A percentile compares a stretch with the other conserved stretches of the same genome.
Conservation (phyloP, 2,329 filamentous ascomycete genomes). For the Beauveria varroae region DNA sequence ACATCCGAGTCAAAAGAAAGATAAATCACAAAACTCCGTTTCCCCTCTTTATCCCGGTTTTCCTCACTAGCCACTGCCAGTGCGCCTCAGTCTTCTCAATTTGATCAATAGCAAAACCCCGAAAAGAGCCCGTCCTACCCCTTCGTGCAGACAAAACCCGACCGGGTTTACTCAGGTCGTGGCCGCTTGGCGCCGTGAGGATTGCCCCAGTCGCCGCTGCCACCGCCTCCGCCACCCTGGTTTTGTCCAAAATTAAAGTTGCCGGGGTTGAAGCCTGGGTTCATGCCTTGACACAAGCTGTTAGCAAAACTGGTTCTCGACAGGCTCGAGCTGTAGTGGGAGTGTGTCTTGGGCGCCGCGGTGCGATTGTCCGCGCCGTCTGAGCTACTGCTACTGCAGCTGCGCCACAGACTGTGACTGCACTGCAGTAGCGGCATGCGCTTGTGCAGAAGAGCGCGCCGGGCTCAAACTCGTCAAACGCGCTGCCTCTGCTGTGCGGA, state of each 20-base stretch:
- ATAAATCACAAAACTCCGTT: not conserved
- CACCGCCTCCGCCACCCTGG: constrained; percentile 35
- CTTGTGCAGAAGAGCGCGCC: not conserved
- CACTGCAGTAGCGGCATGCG: not conserved
- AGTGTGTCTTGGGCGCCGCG: not conserved
- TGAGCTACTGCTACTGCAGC: not conserved
- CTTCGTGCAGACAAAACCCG: not conserved
- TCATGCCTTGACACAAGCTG: constrained; percentile 44
- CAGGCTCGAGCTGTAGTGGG: not conserved
- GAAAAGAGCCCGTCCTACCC: too few relatives aligned
- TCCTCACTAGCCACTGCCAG: not conserved
- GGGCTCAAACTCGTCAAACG: not conserved
- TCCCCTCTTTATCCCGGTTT: not conserved
- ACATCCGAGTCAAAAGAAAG: not conserved
- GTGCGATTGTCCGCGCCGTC: not conserved
- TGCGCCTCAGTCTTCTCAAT: not conserved
- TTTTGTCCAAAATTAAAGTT: constrained; percentile 56
- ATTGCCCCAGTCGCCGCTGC: constrained; percentile 60
- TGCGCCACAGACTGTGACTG: not conserved
- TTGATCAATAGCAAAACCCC: not conserved
- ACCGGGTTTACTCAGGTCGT: constrained; percentile 52
- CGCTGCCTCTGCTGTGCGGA: not conserved
- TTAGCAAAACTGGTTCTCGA: constrained; percentile 36
- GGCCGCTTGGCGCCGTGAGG: constrained; percentile 75
- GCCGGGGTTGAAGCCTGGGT: constrained; percentile 63